A percentile compares a stretch with the other conserved stretches of the same genome.
Conservation (phyloP, 257 asterid species). For the Solanum chiquidenum region DNA sequence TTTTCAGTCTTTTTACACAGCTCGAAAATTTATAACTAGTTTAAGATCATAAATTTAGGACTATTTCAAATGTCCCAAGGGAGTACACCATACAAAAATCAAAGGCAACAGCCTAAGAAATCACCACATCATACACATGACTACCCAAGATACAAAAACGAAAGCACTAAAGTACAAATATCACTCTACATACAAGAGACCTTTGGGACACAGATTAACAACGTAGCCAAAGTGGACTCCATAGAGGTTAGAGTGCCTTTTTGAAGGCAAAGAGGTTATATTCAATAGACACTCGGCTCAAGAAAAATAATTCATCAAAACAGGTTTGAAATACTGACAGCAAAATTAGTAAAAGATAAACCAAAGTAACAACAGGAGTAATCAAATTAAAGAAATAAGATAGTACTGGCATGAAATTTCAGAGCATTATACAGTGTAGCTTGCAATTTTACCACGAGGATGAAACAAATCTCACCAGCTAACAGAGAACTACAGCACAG, state of each 20-base stretch:
- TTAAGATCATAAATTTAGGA: not conserved
- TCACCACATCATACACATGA: not conserved
- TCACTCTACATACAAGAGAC: not conserved
- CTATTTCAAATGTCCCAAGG: too few species aligned
- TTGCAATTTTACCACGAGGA: not conserved
- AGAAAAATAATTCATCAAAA: not conserved
- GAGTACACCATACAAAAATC: not conserved
- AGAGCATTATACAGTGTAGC: not conserved
- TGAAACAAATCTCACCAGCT: not conserved
- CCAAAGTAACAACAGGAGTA: not conserved
- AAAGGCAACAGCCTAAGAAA: not conserved
- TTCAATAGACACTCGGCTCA: not conserved
- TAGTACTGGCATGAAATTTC: not conserved
- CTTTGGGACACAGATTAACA: too few species aligned
- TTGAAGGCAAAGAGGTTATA: not conserved
- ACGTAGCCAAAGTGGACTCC: too few species aligned
- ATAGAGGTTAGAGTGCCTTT: not conserved
- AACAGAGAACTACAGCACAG: not conserved
- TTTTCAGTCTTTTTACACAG: not conserved
- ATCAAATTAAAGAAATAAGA: too few species aligned
- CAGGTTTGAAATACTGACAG: not conserved
- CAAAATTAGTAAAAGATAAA: too few species aligned
- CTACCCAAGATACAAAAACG: not conserved
- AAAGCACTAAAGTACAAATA: not conserved
- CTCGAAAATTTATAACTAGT: not conserved